Base-by-base conservation (phyloP, 805 yeast species). In the Wickerhamiella domercqiae region DNA sequence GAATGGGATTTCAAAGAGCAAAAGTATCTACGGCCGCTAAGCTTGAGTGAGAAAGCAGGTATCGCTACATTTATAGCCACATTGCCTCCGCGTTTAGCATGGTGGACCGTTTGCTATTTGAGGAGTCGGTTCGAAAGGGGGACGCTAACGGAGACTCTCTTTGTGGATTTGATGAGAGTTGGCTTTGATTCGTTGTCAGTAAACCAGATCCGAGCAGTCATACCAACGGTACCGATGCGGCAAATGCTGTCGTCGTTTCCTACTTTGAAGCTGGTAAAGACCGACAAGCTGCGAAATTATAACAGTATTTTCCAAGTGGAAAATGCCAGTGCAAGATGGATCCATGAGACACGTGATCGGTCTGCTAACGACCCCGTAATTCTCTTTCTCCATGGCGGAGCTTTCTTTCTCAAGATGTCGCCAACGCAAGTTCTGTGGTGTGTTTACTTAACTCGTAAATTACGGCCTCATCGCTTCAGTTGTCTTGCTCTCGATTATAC, bases 401-500 rank as follows among this genome's bases (percentile, higher is more conserved):
- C 48, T 6, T 49, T 32, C 34, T 41, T 44, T 14, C 41, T 49
- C 13, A 46, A 44, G 34, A 46, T 39, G 14, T 29, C 40, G 31
- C 39, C 40, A 21, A 40, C 46, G 4, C 53, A 49, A 32, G 35
- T 47, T 42, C 11, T 26, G 39, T n/a, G 26, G 21, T 13, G 25
- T 43, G 5, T 44, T 42, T n/a, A 34, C 31, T 16, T 25, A 2
- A 24, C 34, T 47, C 22, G 30, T 22, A 4, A 34, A 26, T 18
- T 25, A 22, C 34, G 21, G 41, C 34, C 42, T 30, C 33, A 42
- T 34, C 38, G 53, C 22, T 34, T 49, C n/a, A 46, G 50, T 4
- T 35, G 48, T 4, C 35, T 56, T 18, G 37, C 46, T 1, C 38
- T 56, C 20, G 60, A 56, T 44, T 57, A 57, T 40, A 44, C 54